A percentile compares a stretch with the other conserved stretches of the same genome.
Evolutionary conservation across 108 stramenopile genomes (phyloP).

Genomic region (Pseudonitzschia delicatissima): DNA sequence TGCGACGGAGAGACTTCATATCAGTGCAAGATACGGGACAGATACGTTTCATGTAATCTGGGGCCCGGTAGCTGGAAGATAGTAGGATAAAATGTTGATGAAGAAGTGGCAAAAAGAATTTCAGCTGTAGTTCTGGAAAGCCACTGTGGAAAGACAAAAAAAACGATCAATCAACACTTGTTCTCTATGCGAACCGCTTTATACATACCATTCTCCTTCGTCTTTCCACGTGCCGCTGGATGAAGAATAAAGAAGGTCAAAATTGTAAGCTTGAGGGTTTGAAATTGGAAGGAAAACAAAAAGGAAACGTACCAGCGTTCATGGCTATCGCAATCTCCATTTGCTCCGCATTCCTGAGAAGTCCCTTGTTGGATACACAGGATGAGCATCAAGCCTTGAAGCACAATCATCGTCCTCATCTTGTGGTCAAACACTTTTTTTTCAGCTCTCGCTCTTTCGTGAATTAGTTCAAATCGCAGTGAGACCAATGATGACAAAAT

Average conservation of each 20-base stretch:
- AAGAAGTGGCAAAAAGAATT: not conserved
- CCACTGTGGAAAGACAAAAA: too few species aligned
- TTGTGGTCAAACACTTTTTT: too few species aligned
- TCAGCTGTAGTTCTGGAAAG: too few species aligned
- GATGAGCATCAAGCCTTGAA: not conserved
- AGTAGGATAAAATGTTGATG: not conserved
- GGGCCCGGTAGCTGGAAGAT: slow-evolving; percentile 2
- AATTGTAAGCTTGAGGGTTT: not conserved
- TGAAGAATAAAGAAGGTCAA: not conserved
- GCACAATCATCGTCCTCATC: not conserved
- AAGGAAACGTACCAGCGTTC: slow-evolving; percentile 36
- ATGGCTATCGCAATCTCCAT: slow-evolving; percentile 47
- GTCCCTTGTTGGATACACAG: not conserved
- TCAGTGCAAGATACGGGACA: slow-evolving; percentile 39
- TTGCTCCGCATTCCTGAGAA: slow-evolving; percentile 39
- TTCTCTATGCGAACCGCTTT: not conserved
- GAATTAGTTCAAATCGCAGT: too few species aligned
- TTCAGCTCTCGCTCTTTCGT: too few species aligned
- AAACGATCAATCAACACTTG: not conserved
- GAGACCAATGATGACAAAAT: too few species aligned
- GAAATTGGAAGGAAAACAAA: not conserved
- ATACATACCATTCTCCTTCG: slow-evolving; percentile 43
- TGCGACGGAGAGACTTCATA: not conserved
- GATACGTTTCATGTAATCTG: slow-evolving; percentile 29
- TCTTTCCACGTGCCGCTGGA: slow-evolving; percentile 28